Evolutionary conservation across 2,329 filamentous ascomycete genomes (phyloP).

Genomic region (Phoma sp.): DNA sequence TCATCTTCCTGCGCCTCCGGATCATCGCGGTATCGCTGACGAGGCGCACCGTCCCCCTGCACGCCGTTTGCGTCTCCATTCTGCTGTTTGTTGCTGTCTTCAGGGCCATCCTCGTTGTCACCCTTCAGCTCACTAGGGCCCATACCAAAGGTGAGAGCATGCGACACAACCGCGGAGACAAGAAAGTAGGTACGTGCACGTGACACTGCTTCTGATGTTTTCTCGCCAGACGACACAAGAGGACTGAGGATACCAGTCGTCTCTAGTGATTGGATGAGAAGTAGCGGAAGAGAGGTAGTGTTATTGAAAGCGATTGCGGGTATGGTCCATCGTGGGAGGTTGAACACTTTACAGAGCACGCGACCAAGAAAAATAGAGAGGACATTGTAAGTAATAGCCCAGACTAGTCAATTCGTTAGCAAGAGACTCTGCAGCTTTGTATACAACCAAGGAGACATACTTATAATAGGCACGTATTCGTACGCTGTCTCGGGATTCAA

Average conservation of each 20-base stretch:
- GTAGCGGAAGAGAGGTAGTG: slow-evolving; percentile 60
- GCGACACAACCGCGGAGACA: slow-evolving; percentile 68
- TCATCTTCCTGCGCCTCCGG: slow-evolving; percentile 25
- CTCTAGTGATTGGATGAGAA: slow-evolving; percentile 60
- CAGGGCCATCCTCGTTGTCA: slow-evolving; percentile 48
- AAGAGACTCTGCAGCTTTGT: not conserved
- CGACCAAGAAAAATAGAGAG: slow-evolving; percentile 58
- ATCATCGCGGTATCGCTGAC: slow-evolving; percentile 17
- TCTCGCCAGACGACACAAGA: slow-evolving; percentile 54
- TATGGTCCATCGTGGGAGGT: slow-evolving; percentile 60
- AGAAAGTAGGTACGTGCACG: slow-evolving; percentile 71
- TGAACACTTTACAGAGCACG: slow-evolving; percentile 53
- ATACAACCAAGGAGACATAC: slow-evolving; percentile 36
- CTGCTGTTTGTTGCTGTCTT: slow-evolving; percentile 37
- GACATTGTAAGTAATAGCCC: slow-evolving; percentile 59
- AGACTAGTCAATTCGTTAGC: slow-evolving; percentile 48
- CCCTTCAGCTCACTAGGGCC: slow-evolving; percentile 65
- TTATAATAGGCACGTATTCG: slow-evolving; percentile 57
- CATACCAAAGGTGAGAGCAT: slow-evolving; percentile 68
- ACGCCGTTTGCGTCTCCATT: slow-evolving; percentile 5
- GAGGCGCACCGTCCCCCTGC: not conserved
- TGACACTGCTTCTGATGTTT: slow-evolving; percentile 57
- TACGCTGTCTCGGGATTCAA: slow-evolving; percentile 55
- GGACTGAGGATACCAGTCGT: slow-evolving; percentile 63
- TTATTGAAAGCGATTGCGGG: slow-evolving; percentile 65